A percentile compares a stretch with the other conserved stretches of the same genome.
These are phyloP conservation scores for Penicillium paneum DNA, from an alignment of 2,329 filamentous ascomycete genomes.

Conservation along the genomic window DNA sequence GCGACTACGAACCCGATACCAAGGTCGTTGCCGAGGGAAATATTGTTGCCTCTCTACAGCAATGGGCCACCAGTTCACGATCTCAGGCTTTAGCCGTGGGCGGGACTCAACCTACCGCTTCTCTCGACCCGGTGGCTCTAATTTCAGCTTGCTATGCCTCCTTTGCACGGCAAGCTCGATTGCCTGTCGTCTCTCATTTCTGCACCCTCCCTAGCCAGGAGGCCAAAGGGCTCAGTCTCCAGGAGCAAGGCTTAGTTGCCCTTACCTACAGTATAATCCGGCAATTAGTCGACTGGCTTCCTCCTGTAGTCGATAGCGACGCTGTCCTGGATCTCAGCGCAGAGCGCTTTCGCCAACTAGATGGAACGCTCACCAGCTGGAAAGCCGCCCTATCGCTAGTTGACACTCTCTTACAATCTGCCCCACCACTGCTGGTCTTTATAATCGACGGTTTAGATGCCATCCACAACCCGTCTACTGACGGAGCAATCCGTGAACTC, in stretches of 20 bases:
- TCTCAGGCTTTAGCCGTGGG: conserved; percentile 36
- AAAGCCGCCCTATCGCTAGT: conserved; percentile 37
- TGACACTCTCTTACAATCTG: conserved; percentile 35
- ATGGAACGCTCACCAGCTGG: conserved; percentile 37
- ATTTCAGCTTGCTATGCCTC: conserved; percentile 36
- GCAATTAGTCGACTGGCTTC: conserved; percentile 37
- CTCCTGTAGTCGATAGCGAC: conserved; percentile 37
- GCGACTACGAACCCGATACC: conserved; percentile 27
- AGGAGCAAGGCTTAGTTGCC: conserved; percentile 35
- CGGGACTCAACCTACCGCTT: conserved; percentile 25
- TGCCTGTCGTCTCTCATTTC: conserved; percentile 39
- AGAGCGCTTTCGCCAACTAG: conserved; percentile 34
- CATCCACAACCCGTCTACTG: conserved; percentile 33
- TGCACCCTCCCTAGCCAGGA: conserved; percentile 28
- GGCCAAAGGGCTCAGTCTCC: conserved; percentile 22
- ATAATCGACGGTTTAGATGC: conserved; percentile 38
- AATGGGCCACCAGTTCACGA: conserved; percentile 34
- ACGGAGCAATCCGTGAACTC: conserved; percentile 33
- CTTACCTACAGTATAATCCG: conserved; percentile 40
- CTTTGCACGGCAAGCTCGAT: conserved; percentile 28
- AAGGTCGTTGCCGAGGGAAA: conserved; percentile 28
- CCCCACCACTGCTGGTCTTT: conserved; percentile 37
- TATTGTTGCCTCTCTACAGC: conserved; percentile 29
- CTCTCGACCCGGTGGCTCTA: conserved; percentile 29
- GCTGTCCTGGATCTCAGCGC: conserved; percentile 33